Conservation (phyloP, 305 asterid species). For the Nicotiana rustica region DNA sequence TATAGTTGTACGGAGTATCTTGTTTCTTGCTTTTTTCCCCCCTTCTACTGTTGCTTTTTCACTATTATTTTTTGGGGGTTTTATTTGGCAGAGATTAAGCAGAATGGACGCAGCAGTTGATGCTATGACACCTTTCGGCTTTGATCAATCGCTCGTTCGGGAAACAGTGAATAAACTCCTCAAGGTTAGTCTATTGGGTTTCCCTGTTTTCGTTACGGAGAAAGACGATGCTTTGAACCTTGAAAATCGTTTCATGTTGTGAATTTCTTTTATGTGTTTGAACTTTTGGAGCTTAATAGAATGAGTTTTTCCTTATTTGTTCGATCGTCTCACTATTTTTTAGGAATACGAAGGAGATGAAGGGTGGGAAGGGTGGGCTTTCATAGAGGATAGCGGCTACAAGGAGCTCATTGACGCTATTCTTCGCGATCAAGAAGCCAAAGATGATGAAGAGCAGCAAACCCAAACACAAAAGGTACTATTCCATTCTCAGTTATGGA, state of each 20-base stretch:
- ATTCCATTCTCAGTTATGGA: neutral
- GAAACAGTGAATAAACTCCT: slow-evolving; percentile 47
- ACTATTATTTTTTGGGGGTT: neutral
- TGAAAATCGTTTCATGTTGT: neutral
- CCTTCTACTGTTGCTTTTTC: neutral
- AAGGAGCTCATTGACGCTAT: slow-evolving; percentile 55
- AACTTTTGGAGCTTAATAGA: neutral
- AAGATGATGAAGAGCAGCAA: neutral
- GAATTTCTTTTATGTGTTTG: too few species aligned
- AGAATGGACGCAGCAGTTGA: slow-evolving; percentile 74
- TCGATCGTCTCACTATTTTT: too few species aligned
- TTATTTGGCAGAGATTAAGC: slow-evolving; percentile 48
- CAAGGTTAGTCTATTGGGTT: slow-evolving; percentile 38
- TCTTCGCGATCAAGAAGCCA: slow-evolving; percentile 41
- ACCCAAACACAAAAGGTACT: neutral
- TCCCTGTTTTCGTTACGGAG: neutral
- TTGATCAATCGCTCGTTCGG: slow-evolving; percentile 36
- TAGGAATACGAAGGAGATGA: slow-evolving; percentile 61
- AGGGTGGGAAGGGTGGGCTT: slow-evolving; percentile 59
- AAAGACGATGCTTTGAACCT: neutral
- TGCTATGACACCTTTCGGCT: slow-evolving; percentile 61
- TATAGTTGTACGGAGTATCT: neutral
- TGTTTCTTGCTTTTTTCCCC: too few species aligned
- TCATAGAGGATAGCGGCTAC: slow-evolving; percentile 57
- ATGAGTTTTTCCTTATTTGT: neutral